Percentiles rank a stretch among this genome's conserved stretches.
Conservation (phyloP, 2,329 filamentous ascomycete species). For the Dichotomopilus funicola region DNA sequence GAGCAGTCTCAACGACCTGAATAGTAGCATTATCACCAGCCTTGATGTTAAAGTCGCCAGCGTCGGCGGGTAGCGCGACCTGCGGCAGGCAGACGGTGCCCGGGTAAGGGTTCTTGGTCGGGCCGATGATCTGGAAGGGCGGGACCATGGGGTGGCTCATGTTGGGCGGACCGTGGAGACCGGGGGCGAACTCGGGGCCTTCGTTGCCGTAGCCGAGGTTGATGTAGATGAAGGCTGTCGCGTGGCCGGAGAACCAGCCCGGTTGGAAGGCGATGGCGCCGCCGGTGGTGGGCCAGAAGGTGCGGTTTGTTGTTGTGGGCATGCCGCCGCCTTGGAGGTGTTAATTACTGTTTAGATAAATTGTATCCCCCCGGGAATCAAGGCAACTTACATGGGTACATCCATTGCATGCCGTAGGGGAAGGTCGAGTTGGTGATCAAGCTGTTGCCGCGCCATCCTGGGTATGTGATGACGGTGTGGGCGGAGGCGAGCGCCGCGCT, state of each 20-base stretch:
- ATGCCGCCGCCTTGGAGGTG: constrained; percentile 69
- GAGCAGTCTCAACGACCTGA: constrained; percentile 74
- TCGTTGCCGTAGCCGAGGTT: constrained; percentile 80
- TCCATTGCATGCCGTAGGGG: constrained; percentile 92
- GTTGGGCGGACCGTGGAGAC: constrained; percentile 59
- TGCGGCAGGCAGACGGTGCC: constrained; percentile 87
- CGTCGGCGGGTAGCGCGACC: constrained; percentile 70
- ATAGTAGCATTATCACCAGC: constrained; percentile 87
- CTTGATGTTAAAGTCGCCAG: constrained; percentile 61
- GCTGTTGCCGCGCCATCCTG: constrained; percentile 82
- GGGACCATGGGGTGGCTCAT: constrained; percentile 79
- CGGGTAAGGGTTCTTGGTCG: constrained; percentile 75
- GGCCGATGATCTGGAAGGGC: constrained; percentile 77
- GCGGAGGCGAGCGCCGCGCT: constrained; percentile 48
- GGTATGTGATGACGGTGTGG: constrained; percentile 83
- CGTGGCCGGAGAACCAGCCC: constrained; percentile 91
- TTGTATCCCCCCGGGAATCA: background rate
- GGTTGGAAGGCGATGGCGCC: constrained; percentile 88
- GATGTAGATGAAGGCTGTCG: constrained; percentile 75
- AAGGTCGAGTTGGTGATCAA: constrained; percentile 70
- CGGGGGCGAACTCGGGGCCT: constrained; percentile 39
- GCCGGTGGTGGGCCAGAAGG: constrained; percentile 82
- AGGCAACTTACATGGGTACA: constrained; percentile 73
- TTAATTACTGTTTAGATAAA: background rate
- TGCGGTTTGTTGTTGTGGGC: constrained; percentile 69